These are phyloP conservation scores for Macrolepiota fuliginosa DNA, from an alignment of 768 basidiomycete species.

Conservation along the genomic window DNA sequence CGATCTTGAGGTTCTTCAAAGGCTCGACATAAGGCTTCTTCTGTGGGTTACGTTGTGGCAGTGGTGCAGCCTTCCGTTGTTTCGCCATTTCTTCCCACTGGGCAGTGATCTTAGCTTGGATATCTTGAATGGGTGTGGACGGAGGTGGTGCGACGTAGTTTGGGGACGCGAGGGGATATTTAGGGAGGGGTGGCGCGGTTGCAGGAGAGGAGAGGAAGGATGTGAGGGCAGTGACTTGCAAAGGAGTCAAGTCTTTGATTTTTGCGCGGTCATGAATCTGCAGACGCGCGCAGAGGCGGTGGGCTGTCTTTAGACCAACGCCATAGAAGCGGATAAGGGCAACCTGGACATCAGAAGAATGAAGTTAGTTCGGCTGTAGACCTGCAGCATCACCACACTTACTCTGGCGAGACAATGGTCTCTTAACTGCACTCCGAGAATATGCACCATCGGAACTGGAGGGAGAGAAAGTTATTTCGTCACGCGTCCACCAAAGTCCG, in stretches of 20 bases:
- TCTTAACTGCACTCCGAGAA: slow-evolving; percentile 80
- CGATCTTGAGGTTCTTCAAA: slow-evolving; percentile 76
- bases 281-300: slow-evolving; percentile 85
- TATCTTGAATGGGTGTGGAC: slow-evolving; percentile 34
- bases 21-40: slow-evolving; percentile 44
- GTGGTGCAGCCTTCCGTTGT: slow-evolving; percentile 29
- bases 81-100: slow-evolving; percentile 21
- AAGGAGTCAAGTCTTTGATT: slow-evolving; percentile 78
- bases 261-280: slow-evolving; percentile 86
- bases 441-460: slow-evolving; percentile 62
- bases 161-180: slow-evolving; percentile 62
- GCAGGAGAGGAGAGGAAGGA: slow-evolving; percentile 91
- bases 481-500: slow-evolving; percentile 23
- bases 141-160: slow-evolving; percentile 47
- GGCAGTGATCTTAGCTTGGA: slow-evolving; percentile 39
- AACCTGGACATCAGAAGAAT: slow-evolving; percentile 46
- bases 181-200: slow-evolving; percentile 65
- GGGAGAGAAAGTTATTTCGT: slow-evolving; percentile 9
- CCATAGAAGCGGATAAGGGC: slow-evolving; percentile 93
- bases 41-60: slow-evolving; percentile 17
- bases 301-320: slow-evolving; percentile 71
- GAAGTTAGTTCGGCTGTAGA: slow-evolving; percentile 1
- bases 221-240: slow-evolving; percentile 88
- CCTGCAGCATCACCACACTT: slow-evolving; percentile 20
- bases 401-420: slow-evolving; percentile 80